Conservation (phyloP, 352 stramenopile species). For the Pythium angustatum region DNA sequence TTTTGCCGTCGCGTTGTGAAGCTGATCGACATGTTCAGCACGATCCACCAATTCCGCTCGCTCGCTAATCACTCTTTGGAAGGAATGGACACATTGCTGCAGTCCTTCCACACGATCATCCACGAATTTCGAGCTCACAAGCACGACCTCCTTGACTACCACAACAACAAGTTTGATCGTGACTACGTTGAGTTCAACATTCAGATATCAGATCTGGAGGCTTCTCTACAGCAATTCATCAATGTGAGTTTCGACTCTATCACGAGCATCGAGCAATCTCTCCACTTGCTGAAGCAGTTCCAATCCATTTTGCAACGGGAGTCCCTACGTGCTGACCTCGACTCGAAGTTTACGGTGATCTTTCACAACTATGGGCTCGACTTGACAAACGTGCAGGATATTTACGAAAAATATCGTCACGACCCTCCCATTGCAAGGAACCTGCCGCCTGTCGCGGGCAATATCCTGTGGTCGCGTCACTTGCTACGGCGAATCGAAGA, state of each 20-base stretch:
- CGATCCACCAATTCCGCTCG: constrained; percentile 90
- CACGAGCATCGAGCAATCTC: constrained; percentile 87
- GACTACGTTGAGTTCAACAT: constrained; percentile 96
- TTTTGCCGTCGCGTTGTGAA: constrained; percentile 90
- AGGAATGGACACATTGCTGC: constrained; percentile 82
- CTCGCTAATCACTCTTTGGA: constrained; percentile 90
- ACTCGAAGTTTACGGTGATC: constrained; percentile 91
- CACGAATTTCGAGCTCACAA: constrained; percentile 73
- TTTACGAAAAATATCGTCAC: constrained; percentile 87
- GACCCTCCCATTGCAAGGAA: constrained; percentile 80
- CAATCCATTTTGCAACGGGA: constrained; percentile 88
- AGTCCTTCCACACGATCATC: constrained; percentile 85
- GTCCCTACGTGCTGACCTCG: constrained; percentile 75
- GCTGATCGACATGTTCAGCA: constrained; percentile 92
- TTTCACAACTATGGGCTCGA: constrained; percentile 92
- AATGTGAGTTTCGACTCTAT: constrained; percentile 89
- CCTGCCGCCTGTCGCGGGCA: constrained; percentile 79
- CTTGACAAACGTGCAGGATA: constrained; percentile 79
- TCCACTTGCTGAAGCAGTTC: constrained; percentile 86
- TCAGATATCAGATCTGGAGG: constrained; percentile 87
- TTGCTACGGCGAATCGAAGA: constrained; percentile 86
- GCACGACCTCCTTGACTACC: constrained; percentile 86
- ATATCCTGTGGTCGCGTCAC: constrained; percentile 87
- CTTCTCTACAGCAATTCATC: constrained; percentile 89
- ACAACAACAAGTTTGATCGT: constrained; percentile 92